Base-by-base conservation (phyloP, 441 rosid genomes). In the Theobroma grandiflorum region DNA sequence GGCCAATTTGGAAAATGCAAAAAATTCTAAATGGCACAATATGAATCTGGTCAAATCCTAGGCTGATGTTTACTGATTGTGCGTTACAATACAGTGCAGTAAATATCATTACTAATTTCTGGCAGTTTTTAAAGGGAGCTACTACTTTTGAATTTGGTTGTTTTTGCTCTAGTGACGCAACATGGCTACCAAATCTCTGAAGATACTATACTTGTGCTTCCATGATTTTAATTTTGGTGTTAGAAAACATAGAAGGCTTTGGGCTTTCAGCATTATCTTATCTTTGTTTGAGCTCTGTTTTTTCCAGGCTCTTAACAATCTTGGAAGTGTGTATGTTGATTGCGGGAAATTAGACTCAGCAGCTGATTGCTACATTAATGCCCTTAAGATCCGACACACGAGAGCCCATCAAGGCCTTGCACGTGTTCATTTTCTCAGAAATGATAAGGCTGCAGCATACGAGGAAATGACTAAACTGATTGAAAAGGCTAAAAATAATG, bases 361-460 rank as follows among this genome's bases (percentile, higher is more conserved):
- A 47, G 99, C 96, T 47, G 99, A 97, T 89, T 97, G 99, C 81
- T 97, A 95, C 86, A 93, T 89, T 40, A 93, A 90, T 38, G 99
- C 99, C 37, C 92, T 97, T 76, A 95, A 94, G 76, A 91, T 97
- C 83, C 90, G 94, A 79, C 99, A 97, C 79, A 93, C 99, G 0
- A 91, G 99, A 33, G 99, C 99, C 8, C 98, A 95, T 82, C 99
- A 97, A 84, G 99, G 99, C 76, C 93, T 95, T 78, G 99, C 99
- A 67, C 94, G 99, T 42, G 99, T 97, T 16, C 92, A 94, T 87
- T 92, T 55, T 85, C 93, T 95, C 57, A 90, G 87, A 86, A 92
- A 94, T 47, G 92, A 95, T 15, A 97, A 88, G 82, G 82, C 84
- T 57, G 91, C 92, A 62, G 99, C 99, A 0, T 95, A 90, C 0